Percentiles rank a stretch among this genome's conserved stretches.
Conservation (phyloP, 345 rosid genomes). For the Populus pruinosa region DNA sequence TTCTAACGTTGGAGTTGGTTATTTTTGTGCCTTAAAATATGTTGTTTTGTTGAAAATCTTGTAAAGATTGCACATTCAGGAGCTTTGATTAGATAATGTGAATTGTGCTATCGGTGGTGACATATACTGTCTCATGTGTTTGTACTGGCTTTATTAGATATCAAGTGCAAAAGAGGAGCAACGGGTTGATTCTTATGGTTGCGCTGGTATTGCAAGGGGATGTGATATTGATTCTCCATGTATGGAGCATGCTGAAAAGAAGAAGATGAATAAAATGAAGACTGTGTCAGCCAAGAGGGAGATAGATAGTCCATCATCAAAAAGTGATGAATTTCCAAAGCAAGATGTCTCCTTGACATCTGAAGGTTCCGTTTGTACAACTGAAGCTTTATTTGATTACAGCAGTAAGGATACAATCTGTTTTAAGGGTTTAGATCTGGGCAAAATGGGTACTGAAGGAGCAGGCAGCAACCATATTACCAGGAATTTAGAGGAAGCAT, state of each 20-base stretch:
- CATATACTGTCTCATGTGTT: background rate
- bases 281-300: background rate
- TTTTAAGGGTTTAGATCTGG: background rate
- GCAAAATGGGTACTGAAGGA: slow-evolving; percentile 4
- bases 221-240: background rate
- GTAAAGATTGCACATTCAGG: background rate
- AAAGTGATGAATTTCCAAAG: background rate
- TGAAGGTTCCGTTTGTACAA: background rate
- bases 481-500: background rate
- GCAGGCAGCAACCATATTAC: too few species aligned
- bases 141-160: background rate
- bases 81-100: background rate
- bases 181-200: too few species aligned
- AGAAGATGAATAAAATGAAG: background rate
- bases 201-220: background rate
- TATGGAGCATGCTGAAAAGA: background rate
- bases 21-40: background rate
- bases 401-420: too few species aligned
- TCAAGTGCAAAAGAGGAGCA: background rate
- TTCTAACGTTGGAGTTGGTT: background rate
- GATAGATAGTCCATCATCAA: background rate
- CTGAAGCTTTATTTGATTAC: background rate
- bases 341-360: background rate
- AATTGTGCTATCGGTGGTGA: background rate
- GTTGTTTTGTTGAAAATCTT: background rate